Evolutionary conservation across 768 basidiomycete species (phyloP).

Genomic region (Leccinellum rugosiceps): DNA sequence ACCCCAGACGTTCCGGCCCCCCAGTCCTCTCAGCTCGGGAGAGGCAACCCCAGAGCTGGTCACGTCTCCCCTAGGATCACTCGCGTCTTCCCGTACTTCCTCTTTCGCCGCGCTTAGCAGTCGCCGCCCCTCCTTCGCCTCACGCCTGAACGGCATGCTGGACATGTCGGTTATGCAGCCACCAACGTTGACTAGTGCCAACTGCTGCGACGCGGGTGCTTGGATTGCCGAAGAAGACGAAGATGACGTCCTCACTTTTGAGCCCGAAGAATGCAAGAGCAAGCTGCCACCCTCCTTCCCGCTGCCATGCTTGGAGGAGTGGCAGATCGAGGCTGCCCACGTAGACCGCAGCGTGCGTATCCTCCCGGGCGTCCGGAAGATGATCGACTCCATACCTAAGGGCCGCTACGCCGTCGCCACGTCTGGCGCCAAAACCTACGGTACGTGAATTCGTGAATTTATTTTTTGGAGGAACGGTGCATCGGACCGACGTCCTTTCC

Average conservation of each 20-base stretch:
- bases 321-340: constrained; percentile 53
- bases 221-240: constrained; percentile 35
- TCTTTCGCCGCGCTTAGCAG: constrained; percentile 35
- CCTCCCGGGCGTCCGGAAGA: constrained; percentile 62
- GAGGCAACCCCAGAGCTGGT: constrained; percentile 40
- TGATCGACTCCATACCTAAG: constrained; percentile 64
- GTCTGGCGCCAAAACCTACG: constrained; percentile 69
- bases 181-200: not conserved
- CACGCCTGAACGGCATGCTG: constrained; percentile 40
- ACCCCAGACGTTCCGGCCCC: not conserved
- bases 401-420: constrained; percentile 73
- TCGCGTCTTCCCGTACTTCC: constrained; percentile 42
- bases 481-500: not conserved
- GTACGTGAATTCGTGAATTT: constrained; percentile 32
- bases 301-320: constrained; percentile 41
- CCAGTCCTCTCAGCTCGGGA: constrained; percentile 30
- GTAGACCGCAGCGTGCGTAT: constrained; percentile 67
- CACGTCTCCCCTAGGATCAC: constrained; percentile 36
- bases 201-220: constrained; percentile 19
- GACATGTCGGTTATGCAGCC: constrained; percentile 30
- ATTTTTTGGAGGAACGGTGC: not conserved
- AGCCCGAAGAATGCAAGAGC: constrained; percentile 21
- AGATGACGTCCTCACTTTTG: constrained; percentile 26
- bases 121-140: constrained; percentile 48
- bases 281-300: not conserved